Conservation (phyloP, 768 basidiomycete species). For the Rhodotorula kratochvilovae region DNA sequence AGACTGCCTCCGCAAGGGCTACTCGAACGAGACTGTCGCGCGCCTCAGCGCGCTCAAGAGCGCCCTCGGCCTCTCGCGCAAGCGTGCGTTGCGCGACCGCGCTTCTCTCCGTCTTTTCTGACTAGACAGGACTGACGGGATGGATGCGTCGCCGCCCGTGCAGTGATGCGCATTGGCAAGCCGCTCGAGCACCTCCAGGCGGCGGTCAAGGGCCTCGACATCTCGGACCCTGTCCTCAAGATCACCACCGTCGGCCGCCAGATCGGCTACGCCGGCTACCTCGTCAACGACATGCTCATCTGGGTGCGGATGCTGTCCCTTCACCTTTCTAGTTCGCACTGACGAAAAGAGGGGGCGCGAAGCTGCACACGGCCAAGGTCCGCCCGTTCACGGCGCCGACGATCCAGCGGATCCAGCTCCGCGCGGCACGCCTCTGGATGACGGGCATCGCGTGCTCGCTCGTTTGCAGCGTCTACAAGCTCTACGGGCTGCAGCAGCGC, state of each 20-base stretch:
- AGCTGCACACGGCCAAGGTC: conserved; percentile 44
- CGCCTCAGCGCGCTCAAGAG: conserved; percentile 79
- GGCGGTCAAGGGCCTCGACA: conserved; percentile 60
- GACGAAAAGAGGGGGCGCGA: neutral
- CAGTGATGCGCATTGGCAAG: conserved; percentile 90
- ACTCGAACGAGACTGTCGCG: conserved; percentile 61
- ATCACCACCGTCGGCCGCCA: conserved; percentile 76
- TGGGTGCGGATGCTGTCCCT: conserved; percentile 60
- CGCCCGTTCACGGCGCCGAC: conserved; percentile 30
- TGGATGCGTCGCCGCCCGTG: too few relatives aligned
- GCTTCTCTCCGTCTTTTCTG: neutral
- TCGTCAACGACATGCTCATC: conserved; percentile 71
- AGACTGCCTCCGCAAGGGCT: conserved; percentile 60
- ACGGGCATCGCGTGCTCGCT: conserved; percentile 42
- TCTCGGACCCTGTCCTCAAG: conserved; percentile 60
- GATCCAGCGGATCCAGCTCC: conserved; percentile 21
- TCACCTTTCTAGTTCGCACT: neutral
- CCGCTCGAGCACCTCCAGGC: conserved; percentile 90
- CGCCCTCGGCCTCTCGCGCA: conserved; percentile 77
- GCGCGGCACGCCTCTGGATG: conserved; percentile 41
- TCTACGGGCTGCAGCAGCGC: conserved; percentile 35
- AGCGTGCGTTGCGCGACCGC: conserved; percentile 58
- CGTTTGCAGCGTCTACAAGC: conserved; percentile 38
- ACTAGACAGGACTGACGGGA: too few relatives aligned
- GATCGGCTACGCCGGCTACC: conserved; percentile 80